Base-by-base conservation (phyloP, 2,329 filamentous ascomycete genomes). In the Apiospora pterosperma region DNA sequence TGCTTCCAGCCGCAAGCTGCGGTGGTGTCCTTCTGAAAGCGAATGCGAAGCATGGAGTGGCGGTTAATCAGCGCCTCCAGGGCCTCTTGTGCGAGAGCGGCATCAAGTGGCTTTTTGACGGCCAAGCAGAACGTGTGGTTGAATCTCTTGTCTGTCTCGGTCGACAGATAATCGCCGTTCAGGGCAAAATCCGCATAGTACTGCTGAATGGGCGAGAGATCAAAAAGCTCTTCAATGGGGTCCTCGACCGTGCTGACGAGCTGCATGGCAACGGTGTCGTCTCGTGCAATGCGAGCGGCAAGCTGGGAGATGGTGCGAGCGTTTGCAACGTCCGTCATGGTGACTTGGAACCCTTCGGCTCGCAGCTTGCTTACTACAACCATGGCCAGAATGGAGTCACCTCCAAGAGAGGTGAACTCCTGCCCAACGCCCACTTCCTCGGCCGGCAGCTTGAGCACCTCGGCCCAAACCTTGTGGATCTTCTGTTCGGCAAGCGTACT, bases 171-270 rank as follows among this genome's bases (percentile, higher is more conserved):
- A 8, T 55, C 48, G 69, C 0, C 68, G 67, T 19, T 62, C 59
- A 19, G 66, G 23, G 63, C 59, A 8, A 52, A 48, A 38, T 60
- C 74, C 61, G 65, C 79, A 63, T 80, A 81, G 36, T 81, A 72
- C 25, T 76, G 72, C 62, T 83, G 81, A 38, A 83, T 78, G 0
- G 81, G 81, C 0, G 80, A 80, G 1, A 83, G 68, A 0, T 73
- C 70, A 60, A 82, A 83, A 0, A 71, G 71, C 21, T 69, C 69
- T 21, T 63, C 42, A 4, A 41, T 58, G n/a, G 48, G 48, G 12
- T 55, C 48, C 16, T 55, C 48, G 28, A 55, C 16, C 6, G 48
- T 28, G 8, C 48, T 55, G 16, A 55, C 52, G 19, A 58, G 52
- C 28, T 42, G n/a, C 19, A 39, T 58, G 12, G 44, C 62, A 7